Evolutionary conservation across 805 yeast genomes (phyloP).

Genomic region (Metschnikowia drakensbergensis): DNA sequence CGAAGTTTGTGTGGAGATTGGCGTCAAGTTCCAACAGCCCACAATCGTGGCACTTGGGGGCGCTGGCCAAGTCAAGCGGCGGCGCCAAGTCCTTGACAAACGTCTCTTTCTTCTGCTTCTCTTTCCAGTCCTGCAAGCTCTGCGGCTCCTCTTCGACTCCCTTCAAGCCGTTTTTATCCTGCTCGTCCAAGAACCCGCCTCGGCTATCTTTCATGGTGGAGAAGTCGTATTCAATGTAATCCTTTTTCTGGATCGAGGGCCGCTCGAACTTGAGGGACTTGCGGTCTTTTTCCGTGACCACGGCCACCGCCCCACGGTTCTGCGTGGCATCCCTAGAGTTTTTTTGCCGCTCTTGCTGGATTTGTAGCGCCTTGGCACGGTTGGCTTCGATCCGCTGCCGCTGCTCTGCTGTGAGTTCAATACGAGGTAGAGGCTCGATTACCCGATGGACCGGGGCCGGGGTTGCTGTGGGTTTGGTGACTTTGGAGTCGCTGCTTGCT

Average conservation of each 20-base stretch:
- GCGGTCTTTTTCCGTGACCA: conserved; percentile 14
- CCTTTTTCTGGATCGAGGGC: conserved; percentile 49
- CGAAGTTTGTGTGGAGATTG: conserved; percentile 63
- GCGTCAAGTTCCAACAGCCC: conserved; percentile 76
- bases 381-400: conserved; percentile 47
- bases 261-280: conserved; percentile 16
- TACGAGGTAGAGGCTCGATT: conserved; percentile 19
- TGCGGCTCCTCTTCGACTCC: conserved; percentile 41
- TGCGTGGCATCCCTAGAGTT: conserved; percentile 12
- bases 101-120: conserved; percentile 38
- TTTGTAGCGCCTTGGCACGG: conserved; percentile 50
- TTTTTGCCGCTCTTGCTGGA: conserved; percentile 30
- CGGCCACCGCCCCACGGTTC: conserved; percentile 9
- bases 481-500: background rate
- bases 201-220: conserved; percentile 83
- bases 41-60: conserved; percentile 85
- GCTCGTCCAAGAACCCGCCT: conserved; percentile 71
- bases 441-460: background rate
- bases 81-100: conserved; percentile 57
- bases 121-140: conserved; percentile 46
- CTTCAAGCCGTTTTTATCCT: conserved; percentile 12
- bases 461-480: conserved; percentile 3
- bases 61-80: conserved; percentile 64
- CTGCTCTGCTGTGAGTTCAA: conserved; percentile 47
- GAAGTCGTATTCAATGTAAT: conserved; percentile 81